Evolutionary conservation across 257 asterid genomes (phyloP), one percentile per base, ranked within the genome.

Genomic region (Leonotis leonurus): DNA sequence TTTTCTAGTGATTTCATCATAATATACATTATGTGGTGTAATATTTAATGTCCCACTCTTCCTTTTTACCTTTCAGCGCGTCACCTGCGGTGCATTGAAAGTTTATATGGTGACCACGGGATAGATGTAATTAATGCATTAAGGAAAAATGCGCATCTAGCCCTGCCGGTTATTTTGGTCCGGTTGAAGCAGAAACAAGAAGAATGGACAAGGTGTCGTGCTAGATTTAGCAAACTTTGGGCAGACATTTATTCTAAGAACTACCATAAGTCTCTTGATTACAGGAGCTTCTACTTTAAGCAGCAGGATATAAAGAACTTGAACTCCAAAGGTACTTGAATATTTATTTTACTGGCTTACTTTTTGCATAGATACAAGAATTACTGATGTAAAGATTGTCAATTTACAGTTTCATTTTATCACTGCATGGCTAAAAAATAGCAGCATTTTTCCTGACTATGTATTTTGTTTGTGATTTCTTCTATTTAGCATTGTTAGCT

Each of bases 41-140:
- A 52, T 21, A 22, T 32, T 70, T 66, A 59, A 74, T 41, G 65
- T 20, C 40, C 65, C 60, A 10, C 21, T 21, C 39, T 35, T 57
- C 41, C 51, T 69, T 51, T 56, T 10, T 13, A 29, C 49, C 29
- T 3, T 60, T 24, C 69, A 89, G 99, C 86, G 74, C 87, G 87
- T 40, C 70, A 85, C 74, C 79, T 89, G 52, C 81, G 99, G 77
- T 93, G 97, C 84, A 89, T 93, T 70, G 99, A 93, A 70, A 96
- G 96, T 49, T 73, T 93, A 67, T 93, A 93, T 61, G 99, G 96
- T 71, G 99, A 93, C 79, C 99, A 93, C 58, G 99, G 99, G 70
- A 96, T 87, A 70, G 99, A 93, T 67, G 97, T 93, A 50, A 74
- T 89, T 88, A 95, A 93, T 79, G 85, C 89, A 49, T 78, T 93